Evolutionary conservation across 2,329 filamentous ascomycete genomes (phyloP), one percentile per base, ranked within the genome.

Genomic region (Nemania sp.): DNA sequence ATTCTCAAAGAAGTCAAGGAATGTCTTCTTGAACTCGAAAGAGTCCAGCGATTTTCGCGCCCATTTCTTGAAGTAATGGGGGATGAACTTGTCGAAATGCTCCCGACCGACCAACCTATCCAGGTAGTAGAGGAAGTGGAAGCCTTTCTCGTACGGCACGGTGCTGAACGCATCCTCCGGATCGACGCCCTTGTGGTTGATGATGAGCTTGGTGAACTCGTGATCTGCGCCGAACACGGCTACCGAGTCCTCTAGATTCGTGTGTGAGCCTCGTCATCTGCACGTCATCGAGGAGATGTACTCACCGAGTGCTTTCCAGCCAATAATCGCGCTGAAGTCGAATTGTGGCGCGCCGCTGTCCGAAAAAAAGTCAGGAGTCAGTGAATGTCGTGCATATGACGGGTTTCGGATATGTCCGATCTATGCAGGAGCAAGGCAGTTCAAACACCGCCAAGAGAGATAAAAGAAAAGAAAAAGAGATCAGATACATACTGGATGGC

Each of bases 11-110:
- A 96, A 97, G 59, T 89, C 82, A 30, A 96, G 70, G 47, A 97
- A 86, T 1, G 90, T 95, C 44, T 87, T 79, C 70, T 93, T 96
- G 81, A 99, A 99, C 67, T 97, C 90, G 65, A 89, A 96, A 2
- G 90, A 95, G 73, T 97, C 91, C 6, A 99, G 80, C 2, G 91
- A 96, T 72, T 91, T 93, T 67, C 83, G 83, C 52, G 89, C 86
- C 82, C 88, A 97, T 33, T 82, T 90, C 24, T 81, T 85, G 71
- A 97, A 97, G 76, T 97, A 97, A 72, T 96, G 86, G 14, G 92
- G 91, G 67, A 97, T 97, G 73, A 97, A 99, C 64, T 86, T 88
- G 78, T 97, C 90, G 76, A 94, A 99, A 69, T 89, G 88, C n/a
- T 87, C 80, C 56, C 89, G 88, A 30, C 91, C 90, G 3, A 97